Base-by-base conservation (phyloP, 352 stramenopile species). In the Pythium periplocum region DNA sequence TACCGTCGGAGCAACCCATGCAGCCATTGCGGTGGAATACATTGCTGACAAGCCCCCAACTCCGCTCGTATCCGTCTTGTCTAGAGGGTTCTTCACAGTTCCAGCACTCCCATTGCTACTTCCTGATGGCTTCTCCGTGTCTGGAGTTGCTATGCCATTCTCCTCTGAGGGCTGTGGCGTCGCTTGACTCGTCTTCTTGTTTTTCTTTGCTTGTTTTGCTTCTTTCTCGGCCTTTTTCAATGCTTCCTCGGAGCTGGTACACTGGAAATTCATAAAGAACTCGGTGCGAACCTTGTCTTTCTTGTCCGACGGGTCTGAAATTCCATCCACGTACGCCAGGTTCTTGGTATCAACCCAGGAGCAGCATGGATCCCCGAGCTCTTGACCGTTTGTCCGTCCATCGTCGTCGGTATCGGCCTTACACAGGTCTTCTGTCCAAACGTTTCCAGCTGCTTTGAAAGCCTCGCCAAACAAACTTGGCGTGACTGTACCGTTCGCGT, bases 351-450 rank as follows among this genome's bases (percentile, higher is more conserved):
- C 49, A 2, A 42, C 52, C 66, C 71, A 90, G 17, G 48, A 48
- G 54, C 79, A 90, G 58, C 68, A 69, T 26, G 78, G 78, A 53
- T 90, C 79, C 2, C 78, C 79, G 4, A 90, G 65, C 44, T 90
- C 79, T 51, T 86, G 51, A 30, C 78, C 79, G 57, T 90, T 90
- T 6, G 69, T 86, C 30, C 69, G 59, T 8, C 77, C 75, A 57
- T 90, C 79, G 42, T 57, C 53, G 34, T 75, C 70, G 41, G 68
- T 59, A 49, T 77, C 70, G 6, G 48, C 46, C 7, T 75, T n/a
- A 50, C 70, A 80, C n/a, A 79, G 32, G 12, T 48, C 64, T 4
- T 12, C 37, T 3, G 61, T 76, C 69, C 69, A 79, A n/a, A 36
- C 41, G 12, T 55, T 41, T 0, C 49, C 48, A 0, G 49, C 57